A percentile compares a stretch with the other conserved stretches of the same genome.
phyloP scores from a whole-genome alignment of 495 filamentous ascomycete species.

The Durotheca rogersii region DNA sequence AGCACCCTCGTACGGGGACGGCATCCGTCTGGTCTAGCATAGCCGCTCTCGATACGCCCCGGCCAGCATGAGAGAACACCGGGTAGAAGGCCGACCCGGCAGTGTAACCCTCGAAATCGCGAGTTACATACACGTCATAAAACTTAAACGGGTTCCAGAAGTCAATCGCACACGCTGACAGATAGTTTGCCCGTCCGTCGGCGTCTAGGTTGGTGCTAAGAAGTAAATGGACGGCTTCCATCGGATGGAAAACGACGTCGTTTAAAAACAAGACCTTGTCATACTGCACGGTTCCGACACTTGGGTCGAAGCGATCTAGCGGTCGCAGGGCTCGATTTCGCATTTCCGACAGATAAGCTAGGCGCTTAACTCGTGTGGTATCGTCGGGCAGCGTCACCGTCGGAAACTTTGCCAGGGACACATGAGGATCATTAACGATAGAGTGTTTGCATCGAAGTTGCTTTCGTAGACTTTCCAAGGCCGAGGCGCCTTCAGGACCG shows the following conservation, averaged over 20 bases:
- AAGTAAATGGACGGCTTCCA: conserved; percentile 69
- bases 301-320: conserved; percentile 46
- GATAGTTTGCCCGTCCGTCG: conserved; percentile 61
- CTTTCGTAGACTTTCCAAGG: conserved; percentile 44
- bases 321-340: conserved; percentile 73
- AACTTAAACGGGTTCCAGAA: conserved; percentile 76
- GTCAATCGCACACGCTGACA: conserved; percentile 79
- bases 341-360: conserved; percentile 75
- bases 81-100: conserved; percentile 73
- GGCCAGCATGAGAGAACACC: conserved; percentile 64
- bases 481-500: conserved; percentile 43
- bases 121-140: conserved; percentile 79
- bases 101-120: conserved; percentile 70
- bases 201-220: conserved; percentile 68
- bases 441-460: conserved; percentile 51
- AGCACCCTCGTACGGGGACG: conserved; percentile 74
- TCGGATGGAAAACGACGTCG: conserved; percentile 69
- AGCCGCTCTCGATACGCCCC: conserved; percentile 57
- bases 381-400: conserved; percentile 63
- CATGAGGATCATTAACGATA: conserved; percentile 53
- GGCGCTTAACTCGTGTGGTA: conserved; percentile 62
- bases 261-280: conserved; percentile 77
- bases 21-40: conserved; percentile 64
- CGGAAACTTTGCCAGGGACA: conserved; percentile 54
- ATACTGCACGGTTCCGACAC: conserved; percentile 47